A percentile compares a stretch with the other conserved stretches of the same genome.
These are phyloP conservation scores for Leucosporidium yakuticum DNA, from an alignment of 768 basidiomycete genomes.

Conservation along the genomic window DNA sequence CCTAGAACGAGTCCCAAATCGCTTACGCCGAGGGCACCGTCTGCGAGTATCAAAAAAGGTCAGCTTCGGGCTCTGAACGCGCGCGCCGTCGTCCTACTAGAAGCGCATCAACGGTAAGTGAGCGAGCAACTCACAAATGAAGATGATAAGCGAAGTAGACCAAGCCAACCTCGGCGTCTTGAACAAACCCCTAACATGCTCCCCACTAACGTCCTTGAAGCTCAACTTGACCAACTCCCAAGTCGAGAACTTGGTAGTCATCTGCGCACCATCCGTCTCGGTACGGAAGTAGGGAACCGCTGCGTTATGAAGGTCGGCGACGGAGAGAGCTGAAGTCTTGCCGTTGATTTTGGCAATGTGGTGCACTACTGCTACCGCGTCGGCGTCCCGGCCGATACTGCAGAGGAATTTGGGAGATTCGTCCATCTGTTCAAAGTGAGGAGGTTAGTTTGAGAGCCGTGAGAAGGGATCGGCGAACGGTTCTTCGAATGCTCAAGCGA, in stretches of 20 bases:
- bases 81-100: too few relatives aligned
- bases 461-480: too few relatives aligned
- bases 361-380: constrained; percentile 53
- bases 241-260: constrained; percentile 2
- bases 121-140: constrained; percentile 54
- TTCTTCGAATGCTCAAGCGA: too few relatives aligned
- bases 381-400: constrained; percentile 54
- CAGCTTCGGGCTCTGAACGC: not conserved
- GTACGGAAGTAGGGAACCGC: constrained; percentile 23
- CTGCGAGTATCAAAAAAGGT: not conserved
- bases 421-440: constrained; percentile 47
- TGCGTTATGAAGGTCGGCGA: constrained; percentile 46
- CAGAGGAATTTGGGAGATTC: constrained; percentile 61
- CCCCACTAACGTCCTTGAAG: constrained; percentile 1
- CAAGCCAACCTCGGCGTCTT: constrained; percentile 48
- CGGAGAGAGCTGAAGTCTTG: constrained; percentile 48
- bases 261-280: constrained; percentile 8
- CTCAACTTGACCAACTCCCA: not conserved
- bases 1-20: not conserved
- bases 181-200: constrained; percentile 52
- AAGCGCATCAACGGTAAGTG: too few relatives aligned
- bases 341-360: constrained; percentile 52
- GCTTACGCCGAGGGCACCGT: not conserved
- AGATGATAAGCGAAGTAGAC: constrained; percentile 51
- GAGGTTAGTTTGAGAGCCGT: too few relatives aligned